Base-by-base conservation (phyloP, 768 basidiomycete genomes). In the Artomyces pyxidatus region DNA sequence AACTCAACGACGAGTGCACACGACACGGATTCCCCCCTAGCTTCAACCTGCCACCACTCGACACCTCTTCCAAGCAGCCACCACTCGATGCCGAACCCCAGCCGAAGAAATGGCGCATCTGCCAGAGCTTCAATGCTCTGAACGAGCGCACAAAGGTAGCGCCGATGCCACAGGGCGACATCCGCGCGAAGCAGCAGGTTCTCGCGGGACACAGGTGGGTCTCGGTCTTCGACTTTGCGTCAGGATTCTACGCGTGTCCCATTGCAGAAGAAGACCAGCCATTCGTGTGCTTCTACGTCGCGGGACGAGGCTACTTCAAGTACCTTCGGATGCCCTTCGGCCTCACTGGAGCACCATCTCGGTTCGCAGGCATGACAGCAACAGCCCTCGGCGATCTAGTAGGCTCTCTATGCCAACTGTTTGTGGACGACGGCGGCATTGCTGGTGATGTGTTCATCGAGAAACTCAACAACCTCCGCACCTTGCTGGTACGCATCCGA, bases 311-410 rank as follows among this genome's bases (percentile, higher is more conserved):
- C 0, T 71, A 65, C 41, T 69, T 65, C 38, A 45, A 49, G 6
- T 72, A 69, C 37, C 35, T 45, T 1, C 26, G 60, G 0, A 71
- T 75, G 67, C 71, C 69, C 0, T 72, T 74, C 49, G 72, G 73
- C 0, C 42, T 72, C 0, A 68, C 65, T 0, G 72, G 68, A 0
- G 66, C 68, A 2, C 72, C 71, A 7, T 59, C 68, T 0, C 61
- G 58, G 6, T 73, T 71, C 45, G 59, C 55, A 2, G 22, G 65
- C 9, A 56, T 55, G 35, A 55, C 50, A 8, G 53, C 50, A 22
- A 37, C 11, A 42, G 12, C 17, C 40, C 37, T 56, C 10, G 50
- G 51, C 45, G 51, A 56, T 19, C 45, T 56, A 0, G 38, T 47
- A 1, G 43, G 41, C 4, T 32, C 44, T 0, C 40, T 51, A 0